Evolutionary conservation across 2,329 filamentous ascomycete species (phyloP).

Genomic region (Xylariaceae sp.): DNA sequence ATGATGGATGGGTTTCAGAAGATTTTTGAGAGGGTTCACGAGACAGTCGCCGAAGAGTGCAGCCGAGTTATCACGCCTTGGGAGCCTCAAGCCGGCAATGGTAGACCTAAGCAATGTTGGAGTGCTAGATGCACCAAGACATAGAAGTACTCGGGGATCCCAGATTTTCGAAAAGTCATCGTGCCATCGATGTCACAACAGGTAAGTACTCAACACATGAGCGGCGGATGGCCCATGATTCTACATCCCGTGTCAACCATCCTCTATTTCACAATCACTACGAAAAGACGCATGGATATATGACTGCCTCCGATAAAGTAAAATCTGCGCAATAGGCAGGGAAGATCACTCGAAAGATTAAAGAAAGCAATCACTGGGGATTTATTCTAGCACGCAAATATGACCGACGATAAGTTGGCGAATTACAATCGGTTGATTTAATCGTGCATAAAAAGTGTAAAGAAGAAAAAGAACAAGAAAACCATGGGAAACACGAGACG

Average conservation of each 20-base stretch:
- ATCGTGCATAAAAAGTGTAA: constrained; percentile 52
- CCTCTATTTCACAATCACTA: background rate
- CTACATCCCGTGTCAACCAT: too few relatives aligned
- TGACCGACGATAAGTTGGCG: constrained; percentile 51
- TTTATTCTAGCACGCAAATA: constrained; percentile 55
- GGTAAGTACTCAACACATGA: too few relatives aligned
- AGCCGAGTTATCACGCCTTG: too few relatives aligned
- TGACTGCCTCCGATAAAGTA: constrained; percentile 26
- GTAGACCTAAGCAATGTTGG: too few relatives aligned
- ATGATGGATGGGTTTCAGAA: background rate
- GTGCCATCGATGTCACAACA: too few relatives aligned
- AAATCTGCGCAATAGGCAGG: constrained; percentile 19
- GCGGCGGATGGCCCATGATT: too few relatives aligned
- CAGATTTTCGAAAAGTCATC: too few relatives aligned
- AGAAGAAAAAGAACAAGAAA: constrained; percentile 26
- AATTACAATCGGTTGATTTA: constrained; percentile 55
- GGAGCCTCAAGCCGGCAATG: too few relatives aligned
- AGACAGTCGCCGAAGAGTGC: too few relatives aligned
- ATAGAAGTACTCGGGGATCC: too few relatives aligned
- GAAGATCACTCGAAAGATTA: constrained; percentile 18
- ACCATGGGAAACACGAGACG: background rate
- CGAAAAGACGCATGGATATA: constrained; percentile 18
- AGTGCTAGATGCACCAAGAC: too few relatives aligned
- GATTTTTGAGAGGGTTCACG: too few relatives aligned
- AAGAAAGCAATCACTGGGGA: constrained; percentile 27